A percentile compares a stretch with the other conserved stretches of the same genome.
These are phyloP conservation scores for Gymnopilus dilepis DNA, from an alignment of 768 basidiomycete species.

Conservation along the genomic window DNA sequence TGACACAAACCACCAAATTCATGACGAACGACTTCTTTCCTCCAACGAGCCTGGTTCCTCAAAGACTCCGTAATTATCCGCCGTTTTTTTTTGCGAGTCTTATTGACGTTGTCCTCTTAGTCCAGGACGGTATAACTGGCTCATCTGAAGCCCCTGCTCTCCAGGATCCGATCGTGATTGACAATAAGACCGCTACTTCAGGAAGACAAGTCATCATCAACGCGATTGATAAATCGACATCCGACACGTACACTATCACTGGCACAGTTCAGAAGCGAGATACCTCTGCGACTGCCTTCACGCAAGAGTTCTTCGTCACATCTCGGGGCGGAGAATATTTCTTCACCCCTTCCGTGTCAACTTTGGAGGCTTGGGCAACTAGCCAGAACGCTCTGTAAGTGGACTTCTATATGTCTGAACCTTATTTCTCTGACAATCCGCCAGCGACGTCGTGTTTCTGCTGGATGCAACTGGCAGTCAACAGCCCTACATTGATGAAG, in stretches of 20 bases:
- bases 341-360: slow-evolving; percentile 29
- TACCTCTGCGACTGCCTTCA: neutral
- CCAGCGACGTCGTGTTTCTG: slow-evolving; percentile 49
- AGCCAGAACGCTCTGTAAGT: neutral
- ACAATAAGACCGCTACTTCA: neutral
- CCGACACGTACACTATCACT: neutral
- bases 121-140: neutral
- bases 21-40: slow-evolving; percentile 11
- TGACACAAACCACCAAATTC: slow-evolving; percentile 10
- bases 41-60: neutral
- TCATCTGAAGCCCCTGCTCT: neutral
- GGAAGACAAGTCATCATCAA: neutral
- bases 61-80: neutral
- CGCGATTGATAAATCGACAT: neutral
- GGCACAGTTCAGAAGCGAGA: neutral
- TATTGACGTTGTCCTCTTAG: neutral
- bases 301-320: slow-evolving; percentile 20
- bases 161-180: neutral
- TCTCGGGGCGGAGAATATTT: slow-evolving; percentile 33
- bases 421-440: neutral
- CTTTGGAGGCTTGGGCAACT: slow-evolving; percentile 16
- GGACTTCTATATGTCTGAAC: neutral
- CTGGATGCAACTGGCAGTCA: slow-evolving; percentile 53
- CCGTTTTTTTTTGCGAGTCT: neutral
- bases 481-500: slow-evolving; percentile 33